phyloP scores from a whole-genome alignment of 2,329 filamentous ascomycete species.

The Exophiala aquamarina region DNA sequence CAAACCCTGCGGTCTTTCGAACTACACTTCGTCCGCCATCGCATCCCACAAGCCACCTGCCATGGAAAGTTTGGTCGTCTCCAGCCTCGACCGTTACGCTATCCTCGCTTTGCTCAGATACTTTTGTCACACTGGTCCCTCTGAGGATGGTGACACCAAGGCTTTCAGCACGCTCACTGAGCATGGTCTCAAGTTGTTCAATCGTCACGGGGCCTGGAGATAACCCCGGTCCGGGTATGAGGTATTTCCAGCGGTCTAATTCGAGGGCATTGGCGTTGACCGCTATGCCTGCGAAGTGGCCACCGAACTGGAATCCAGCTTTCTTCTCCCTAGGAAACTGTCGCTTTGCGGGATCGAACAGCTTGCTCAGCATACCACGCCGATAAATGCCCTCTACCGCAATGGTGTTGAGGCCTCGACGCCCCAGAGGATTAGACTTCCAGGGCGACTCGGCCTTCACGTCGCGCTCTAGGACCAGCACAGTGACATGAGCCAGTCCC shows the following conservation, averaged over 20 bases:
- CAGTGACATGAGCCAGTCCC: constrained; percentile 32
- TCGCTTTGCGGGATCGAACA: constrained; percentile 21
- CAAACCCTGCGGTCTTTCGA: constrained; percentile 38
- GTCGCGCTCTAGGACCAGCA: constrained; percentile 38
- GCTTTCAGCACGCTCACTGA: constrained; percentile 18
- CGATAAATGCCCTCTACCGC: constrained; percentile 40
- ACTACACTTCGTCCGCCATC: constrained; percentile 43
- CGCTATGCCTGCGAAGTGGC: constrained; percentile 32
- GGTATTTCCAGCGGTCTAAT: constrained; percentile 27
- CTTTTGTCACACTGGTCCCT: constrained; percentile 27
- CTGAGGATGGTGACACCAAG: constrained; percentile 28
- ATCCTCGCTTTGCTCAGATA: constrained; percentile 11
- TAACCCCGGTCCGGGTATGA: constrained; percentile 7
- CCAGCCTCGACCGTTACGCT: constrained; percentile 17
- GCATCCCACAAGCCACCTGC: constrained; percentile 43
- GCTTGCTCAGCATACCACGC: constrained; percentile 37
- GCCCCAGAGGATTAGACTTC: constrained; percentile 29
- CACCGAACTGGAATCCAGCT: constrained; percentile 33
- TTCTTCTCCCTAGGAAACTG: constrained; percentile 19
- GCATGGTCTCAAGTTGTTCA: constrained; percentile 24
- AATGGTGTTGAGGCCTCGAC: constrained; percentile 34
- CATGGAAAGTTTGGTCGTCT: constrained; percentile 24
- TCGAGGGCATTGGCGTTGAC: constrained; percentile 37
- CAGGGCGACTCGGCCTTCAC: constrained; percentile 27
- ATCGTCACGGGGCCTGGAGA: constrained; percentile 18